phyloP scores from a whole-genome alignment of 148 eudicot genomes.

The Vaccinium vitisidaea region DNA sequence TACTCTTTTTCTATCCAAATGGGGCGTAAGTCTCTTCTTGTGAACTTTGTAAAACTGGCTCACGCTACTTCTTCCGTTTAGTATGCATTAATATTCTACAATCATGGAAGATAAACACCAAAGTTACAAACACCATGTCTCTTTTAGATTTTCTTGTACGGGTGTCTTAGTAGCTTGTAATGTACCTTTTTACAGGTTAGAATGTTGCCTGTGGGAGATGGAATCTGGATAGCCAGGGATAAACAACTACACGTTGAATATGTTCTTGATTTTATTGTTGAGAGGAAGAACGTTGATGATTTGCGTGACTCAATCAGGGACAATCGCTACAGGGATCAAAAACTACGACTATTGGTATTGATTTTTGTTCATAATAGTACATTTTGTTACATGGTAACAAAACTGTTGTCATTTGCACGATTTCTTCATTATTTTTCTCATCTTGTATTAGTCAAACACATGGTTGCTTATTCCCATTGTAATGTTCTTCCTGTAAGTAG shows the following conservation, averaged over 20 bases:
- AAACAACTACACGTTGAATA: conserved; percentile 58
- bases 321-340: conserved; percentile 89
- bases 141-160: not conserved
- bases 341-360: conserved; percentile 79
- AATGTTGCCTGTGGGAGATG: conserved; percentile 91
- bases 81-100: not conserved
- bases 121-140: not conserved
- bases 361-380: conserved; percentile 12
- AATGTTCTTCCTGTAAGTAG: not conserved
- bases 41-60: not conserved
- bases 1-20: not conserved
- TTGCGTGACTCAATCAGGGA: conserved; percentile 79
- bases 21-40: not conserved
- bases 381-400: not conserved
- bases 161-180: not conserved
- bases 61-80: not conserved
- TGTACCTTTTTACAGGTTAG: conserved; percentile 47
- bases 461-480: not conserved
- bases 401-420: not conserved
- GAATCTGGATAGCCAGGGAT: conserved; percentile 89
- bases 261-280: conserved; percentile 92
- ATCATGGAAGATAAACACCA: not conserved
- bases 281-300: conserved; percentile 90
- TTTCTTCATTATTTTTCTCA: not conserved
- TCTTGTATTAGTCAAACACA: not conserved